Conservation (phyloP, 495 filamentous ascomycete genomes). For the Neurospora sp. region DNA sequence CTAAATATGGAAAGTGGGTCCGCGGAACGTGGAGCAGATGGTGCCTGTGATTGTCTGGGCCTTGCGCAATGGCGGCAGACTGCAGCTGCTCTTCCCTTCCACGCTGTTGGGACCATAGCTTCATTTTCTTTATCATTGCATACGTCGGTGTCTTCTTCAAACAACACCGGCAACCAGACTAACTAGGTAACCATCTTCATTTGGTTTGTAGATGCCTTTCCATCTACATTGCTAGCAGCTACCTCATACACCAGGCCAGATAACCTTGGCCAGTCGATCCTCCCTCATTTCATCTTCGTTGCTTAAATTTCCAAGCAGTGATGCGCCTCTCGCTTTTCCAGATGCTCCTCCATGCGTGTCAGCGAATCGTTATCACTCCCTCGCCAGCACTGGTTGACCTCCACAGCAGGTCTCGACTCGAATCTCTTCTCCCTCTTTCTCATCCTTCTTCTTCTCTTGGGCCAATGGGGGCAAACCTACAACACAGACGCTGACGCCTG, state of each 20-base stretch:
- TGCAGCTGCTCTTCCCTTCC: conserved; percentile 10
- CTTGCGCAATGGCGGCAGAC: conserved; percentile 1
- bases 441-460: background rate
- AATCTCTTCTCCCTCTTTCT: background rate
- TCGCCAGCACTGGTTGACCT: background rate
- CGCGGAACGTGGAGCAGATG: background rate
- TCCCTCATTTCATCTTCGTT: background rate
- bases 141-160: background rate
- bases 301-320: background rate
- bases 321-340: background rate
- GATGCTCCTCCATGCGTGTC: background rate
- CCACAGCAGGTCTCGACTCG: background rate
- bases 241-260: background rate
- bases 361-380: background rate
- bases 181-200: background rate
- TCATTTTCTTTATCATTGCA: background rate
- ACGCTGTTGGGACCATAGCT: background rate
- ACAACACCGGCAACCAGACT: background rate
- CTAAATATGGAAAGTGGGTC: background rate
- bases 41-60: background rate
- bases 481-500: background rate
- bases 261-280: background rate
- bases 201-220: background rate
- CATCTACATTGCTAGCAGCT: background rate
- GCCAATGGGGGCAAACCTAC: background rate